These are phyloP conservation scores for Xylariaceae sp. DNA, from an alignment of 2,329 filamentous ascomycete species.

Conservation along the genomic window DNA sequence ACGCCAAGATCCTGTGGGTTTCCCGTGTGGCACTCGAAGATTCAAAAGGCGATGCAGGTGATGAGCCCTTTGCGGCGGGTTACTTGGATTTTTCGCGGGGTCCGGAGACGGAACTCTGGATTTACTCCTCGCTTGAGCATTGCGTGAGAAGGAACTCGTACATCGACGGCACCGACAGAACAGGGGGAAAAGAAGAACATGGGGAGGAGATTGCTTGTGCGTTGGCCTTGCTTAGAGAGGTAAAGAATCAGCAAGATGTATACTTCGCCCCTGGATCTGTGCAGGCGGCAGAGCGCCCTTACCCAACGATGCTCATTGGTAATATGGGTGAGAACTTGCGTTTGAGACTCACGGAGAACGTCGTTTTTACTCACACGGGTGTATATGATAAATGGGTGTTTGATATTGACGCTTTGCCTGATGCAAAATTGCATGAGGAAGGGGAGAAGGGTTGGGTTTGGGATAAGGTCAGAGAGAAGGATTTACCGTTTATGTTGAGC, in stretches of 20 bases:
- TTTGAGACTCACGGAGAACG: constrained; percentile 23
- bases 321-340: constrained; percentile 37
- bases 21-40: constrained; percentile 5
- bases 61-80: constrained; percentile 47
- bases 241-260: constrained; percentile 20
- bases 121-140: constrained; percentile 53
- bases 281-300: constrained; percentile 29
- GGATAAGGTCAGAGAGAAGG: constrained; percentile 46
- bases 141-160: constrained; percentile 3
- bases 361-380: constrained; percentile 26
- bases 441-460: constrained; percentile 34
- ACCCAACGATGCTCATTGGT: constrained; percentile 35
- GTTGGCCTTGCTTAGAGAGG: constrained; percentile 17
- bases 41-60: not conserved
- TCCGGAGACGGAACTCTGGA: constrained; percentile 62
- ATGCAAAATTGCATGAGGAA: constrained; percentile 14
- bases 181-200: not conserved
- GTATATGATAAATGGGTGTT: constrained; percentile 58
- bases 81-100: constrained; percentile 58
- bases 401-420: constrained; percentile 41
- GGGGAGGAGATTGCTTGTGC: constrained; percentile 3
- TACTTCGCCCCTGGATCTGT: constrained; percentile 15
- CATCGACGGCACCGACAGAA: not conserved
- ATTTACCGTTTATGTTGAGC: constrained; percentile 53
- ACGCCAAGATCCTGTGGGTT: constrained; percentile 38